These are phyloP conservation scores for Metschnikowia baotianmanensis DNA, from an alignment of 805 yeast genomes.

Conservation along the genomic window DNA sequence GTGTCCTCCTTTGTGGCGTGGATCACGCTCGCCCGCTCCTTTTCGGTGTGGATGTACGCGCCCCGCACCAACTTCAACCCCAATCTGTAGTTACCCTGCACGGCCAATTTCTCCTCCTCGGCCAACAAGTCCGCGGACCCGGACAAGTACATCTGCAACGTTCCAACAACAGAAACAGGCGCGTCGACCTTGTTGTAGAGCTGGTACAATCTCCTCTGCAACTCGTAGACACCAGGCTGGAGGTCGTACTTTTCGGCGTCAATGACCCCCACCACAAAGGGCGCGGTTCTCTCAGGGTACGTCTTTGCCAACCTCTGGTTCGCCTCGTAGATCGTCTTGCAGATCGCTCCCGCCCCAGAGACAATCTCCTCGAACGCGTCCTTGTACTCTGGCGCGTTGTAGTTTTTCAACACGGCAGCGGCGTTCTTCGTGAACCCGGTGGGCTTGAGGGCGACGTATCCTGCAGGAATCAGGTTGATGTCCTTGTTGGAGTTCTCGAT, in stretches of 20 bases:
- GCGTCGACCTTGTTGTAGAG: conserved; percentile 61
- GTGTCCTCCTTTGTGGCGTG: conserved; percentile 76
- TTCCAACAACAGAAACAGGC: conserved; percentile 76
- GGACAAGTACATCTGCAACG: conserved; percentile 87
- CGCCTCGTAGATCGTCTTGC: conserved; percentile 52
- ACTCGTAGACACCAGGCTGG: conserved; percentile 87
- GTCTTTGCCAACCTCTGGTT: conserved; percentile 47
- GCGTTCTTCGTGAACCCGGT: conserved; percentile 84
- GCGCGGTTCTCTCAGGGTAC: conserved; percentile 66
- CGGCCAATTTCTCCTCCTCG: conserved; percentile 64
- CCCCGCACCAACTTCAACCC: conserved; percentile 94
- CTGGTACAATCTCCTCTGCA: conserved; percentile 77
- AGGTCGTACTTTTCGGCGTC: conserved; percentile 91
- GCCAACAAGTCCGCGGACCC: conserved; percentile 63
- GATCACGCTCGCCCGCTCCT: conserved; percentile 62
- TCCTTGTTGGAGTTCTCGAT: conserved; percentile 44
- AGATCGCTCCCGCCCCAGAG: conserved; percentile 61
- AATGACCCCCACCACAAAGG: conserved; percentile 72
- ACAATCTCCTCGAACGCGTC: conserved; percentile 56
- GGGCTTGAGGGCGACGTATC: conserved; percentile 91
- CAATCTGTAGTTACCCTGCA: conserved; percentile 58
- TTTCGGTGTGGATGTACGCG: conserved; percentile 90
- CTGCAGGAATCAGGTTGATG: conserved; percentile 76
- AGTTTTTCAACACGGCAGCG: conserved; percentile 65
- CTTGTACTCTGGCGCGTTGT: conserved; percentile 44